phyloP scores from a whole-genome alignment of 2,329 filamentous ascomycete genomes.

The Ophiosphaerella narmari region DNA sequence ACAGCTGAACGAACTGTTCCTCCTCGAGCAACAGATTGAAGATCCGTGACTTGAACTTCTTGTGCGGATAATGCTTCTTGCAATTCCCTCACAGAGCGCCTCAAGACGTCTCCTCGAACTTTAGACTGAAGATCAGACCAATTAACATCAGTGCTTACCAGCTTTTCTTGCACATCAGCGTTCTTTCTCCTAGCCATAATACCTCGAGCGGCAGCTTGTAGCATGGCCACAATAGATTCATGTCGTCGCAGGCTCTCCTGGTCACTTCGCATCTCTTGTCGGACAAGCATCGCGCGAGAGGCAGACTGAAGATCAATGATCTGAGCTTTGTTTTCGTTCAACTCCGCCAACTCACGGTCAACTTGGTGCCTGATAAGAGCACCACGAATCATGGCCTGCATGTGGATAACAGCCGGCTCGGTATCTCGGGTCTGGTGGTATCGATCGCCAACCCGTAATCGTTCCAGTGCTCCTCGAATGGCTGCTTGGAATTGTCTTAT shows the following conservation, averaged over 20 bases:
- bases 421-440: slow-evolving; percentile 67
- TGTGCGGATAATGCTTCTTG: slow-evolving; percentile 40
- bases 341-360: slow-evolving; percentile 41
- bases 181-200: slow-evolving; percentile 48
- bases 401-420: slow-evolving; percentile 60
- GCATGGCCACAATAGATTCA: slow-evolving; percentile 50
- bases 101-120: slow-evolving; percentile 47
- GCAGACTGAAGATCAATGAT: slow-evolving; percentile 47
- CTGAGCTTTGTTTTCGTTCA: slow-evolving; percentile 57
- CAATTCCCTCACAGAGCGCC: slow-evolving; percentile 34
- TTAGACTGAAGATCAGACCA: slow-evolving; percentile 54
- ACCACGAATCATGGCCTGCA: slow-evolving; percentile 66
- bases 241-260: slow-evolving; percentile 43
- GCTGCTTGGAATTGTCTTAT: slow-evolving; percentile 62
- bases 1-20: slow-evolving; percentile 37
- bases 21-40: slow-evolving; percentile 50
- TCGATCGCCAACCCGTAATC: slow-evolving; percentile 53
- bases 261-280: slow-evolving; percentile 42
- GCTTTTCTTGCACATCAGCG: slow-evolving; percentile 45
- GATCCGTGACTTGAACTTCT: slow-evolving; percentile 34
- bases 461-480: slow-evolving; percentile 54
- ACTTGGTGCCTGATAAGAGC: slow-evolving; percentile 66
- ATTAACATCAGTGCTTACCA: slow-evolving; percentile 48
- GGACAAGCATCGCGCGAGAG: slow-evolving; percentile 48
- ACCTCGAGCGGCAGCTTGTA: slow-evolving; percentile 70